These are phyloP conservation scores for Pterulicium gracile DNA, from an alignment of 1,284 basidiomycete species.

Conservation along the genomic window DNA sequence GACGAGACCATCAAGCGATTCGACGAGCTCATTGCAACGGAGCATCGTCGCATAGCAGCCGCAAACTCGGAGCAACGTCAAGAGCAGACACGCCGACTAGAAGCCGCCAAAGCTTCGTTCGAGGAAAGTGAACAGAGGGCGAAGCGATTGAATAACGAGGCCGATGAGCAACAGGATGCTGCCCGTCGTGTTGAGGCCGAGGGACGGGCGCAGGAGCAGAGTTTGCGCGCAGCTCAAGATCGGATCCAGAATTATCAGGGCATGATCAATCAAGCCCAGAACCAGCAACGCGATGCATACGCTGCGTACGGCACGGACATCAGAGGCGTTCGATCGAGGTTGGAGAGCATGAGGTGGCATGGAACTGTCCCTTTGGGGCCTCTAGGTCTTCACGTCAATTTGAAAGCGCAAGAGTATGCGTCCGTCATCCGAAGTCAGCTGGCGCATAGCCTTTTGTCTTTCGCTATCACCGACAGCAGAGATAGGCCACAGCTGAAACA, in stretches of 20 bases:
- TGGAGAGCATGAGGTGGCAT: slow-evolving; percentile 49
- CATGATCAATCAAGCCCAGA: slow-evolving; percentile 35
- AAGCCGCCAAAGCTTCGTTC: slow-evolving; percentile 26
- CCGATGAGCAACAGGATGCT: background rate
- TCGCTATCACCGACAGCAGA: slow-evolving; percentile 64
- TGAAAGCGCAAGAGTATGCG: slow-evolving; percentile 66
- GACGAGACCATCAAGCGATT: slow-evolving; percentile 37
- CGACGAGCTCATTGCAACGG: slow-evolving; percentile 42
- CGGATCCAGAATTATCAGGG: slow-evolving; percentile 31
- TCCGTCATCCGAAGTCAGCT: slow-evolving; percentile 59
- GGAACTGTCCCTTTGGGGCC: slow-evolving; percentile 78
- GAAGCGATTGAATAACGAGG: background rate
- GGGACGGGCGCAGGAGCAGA: slow-evolving; percentile 23
- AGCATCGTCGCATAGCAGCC: slow-evolving; percentile 42
- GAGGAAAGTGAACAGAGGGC: slow-evolving; percentile 17
- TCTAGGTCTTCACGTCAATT: slow-evolving; percentile 72
- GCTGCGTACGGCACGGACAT: slow-evolving; percentile 57
- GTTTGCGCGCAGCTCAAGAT: slow-evolving; percentile 20
- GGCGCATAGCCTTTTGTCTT: slow-evolving; percentile 53
- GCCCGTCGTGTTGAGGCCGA: slow-evolving; percentile 17
- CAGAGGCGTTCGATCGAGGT: slow-evolving; percentile 44
- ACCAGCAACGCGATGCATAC: slow-evolving; percentile 43
- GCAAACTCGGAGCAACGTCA: slow-evolving; percentile 54
- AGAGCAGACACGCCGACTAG: slow-evolving; percentile 38
- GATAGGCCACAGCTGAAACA: slow-evolving; percentile 58